Conservation (phyloP, 176 grass and related monocot species). For the Aegilops tauschii region DNA sequence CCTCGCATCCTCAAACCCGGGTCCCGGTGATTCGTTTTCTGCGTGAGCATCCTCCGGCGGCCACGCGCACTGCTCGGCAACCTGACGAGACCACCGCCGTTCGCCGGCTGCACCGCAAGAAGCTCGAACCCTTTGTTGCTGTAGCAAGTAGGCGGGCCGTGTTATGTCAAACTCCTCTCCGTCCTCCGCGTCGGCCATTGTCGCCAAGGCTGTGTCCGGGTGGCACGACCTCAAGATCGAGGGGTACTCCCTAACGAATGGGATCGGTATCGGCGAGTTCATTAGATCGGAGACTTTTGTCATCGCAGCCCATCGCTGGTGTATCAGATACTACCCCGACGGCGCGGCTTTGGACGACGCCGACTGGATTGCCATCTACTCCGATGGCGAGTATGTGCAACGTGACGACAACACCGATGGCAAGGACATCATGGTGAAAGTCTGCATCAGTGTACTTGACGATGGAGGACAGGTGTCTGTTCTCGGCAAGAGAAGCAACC, state of each 20-base stretch:
- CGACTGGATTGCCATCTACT: neutral
- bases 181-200: neutral
- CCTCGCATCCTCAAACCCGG: neutral
- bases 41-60: neutral
- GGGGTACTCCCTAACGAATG: neutral
- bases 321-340: neutral
- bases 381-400: neutral
- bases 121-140: neutral
- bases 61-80: neutral
- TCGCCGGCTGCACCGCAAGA: neutral
- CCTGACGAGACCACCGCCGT: neutral
- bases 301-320: neutral
- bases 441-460: neutral
- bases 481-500: neutral
- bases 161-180: neutral
- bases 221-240: neutral
- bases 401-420: neutral
- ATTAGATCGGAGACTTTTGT: neutral
- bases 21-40: neutral
- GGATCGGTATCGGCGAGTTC: neutral
- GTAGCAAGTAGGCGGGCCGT: neutral
- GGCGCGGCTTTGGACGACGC: neutral
- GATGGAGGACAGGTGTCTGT: neutral
- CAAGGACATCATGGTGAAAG: neutral
- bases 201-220: neutral